These are phyloP conservation scores for Talaromyces rugulosus DNA, from an alignment of 2,329 filamentous ascomycete genomes.

Conservation along the genomic window DNA sequence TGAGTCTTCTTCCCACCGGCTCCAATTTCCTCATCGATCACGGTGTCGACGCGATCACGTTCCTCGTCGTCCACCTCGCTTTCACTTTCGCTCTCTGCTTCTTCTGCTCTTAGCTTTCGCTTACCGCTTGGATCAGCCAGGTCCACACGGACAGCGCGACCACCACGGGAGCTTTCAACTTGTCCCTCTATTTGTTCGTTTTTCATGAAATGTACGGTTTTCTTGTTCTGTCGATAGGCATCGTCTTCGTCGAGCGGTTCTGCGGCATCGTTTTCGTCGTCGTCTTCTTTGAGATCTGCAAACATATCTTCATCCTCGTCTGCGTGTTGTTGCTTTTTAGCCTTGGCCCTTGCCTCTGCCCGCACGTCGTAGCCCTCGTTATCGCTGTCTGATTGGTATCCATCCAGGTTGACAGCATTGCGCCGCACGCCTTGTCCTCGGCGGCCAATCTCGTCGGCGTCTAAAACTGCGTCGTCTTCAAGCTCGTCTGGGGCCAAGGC, in stretches of 20 bases:
- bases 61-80: conserved; percentile 62
- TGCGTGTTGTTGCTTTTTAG: conserved; percentile 23
- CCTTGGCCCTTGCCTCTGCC: conserved; percentile 56
- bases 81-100: conserved; percentile 53
- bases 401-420: conserved; percentile 92
- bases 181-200: conserved; percentile 73
- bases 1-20: conserved; percentile 87
- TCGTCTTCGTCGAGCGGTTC: conserved; percentile 51
- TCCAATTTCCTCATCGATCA: conserved; percentile 82
- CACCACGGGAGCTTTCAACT: conserved; percentile 66
- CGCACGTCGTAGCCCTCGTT: conserved; percentile 83
- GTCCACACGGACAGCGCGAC: conserved; percentile 59
- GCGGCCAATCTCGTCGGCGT: conserved; percentile 86
- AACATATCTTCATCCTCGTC: conserved; percentile 72
- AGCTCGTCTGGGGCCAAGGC: conserved; percentile 78
- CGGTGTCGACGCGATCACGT: conserved; percentile 67
- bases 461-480: conserved; percentile 71
- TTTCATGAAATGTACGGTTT: conserved; percentile 58
- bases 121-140: conserved; percentile 46
- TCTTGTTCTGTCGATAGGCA: conserved; percentile 56
- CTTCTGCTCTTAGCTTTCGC: conserved; percentile 36
- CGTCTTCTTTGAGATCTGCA: conserved; percentile 62
- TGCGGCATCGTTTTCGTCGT: conserved; percentile 52
- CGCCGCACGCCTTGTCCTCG: conserved; percentile 72
- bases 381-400: conserved; percentile 89